Conservation (phyloP, 805 yeast species). For the Spathaspora hagerdaliae region DNA sequence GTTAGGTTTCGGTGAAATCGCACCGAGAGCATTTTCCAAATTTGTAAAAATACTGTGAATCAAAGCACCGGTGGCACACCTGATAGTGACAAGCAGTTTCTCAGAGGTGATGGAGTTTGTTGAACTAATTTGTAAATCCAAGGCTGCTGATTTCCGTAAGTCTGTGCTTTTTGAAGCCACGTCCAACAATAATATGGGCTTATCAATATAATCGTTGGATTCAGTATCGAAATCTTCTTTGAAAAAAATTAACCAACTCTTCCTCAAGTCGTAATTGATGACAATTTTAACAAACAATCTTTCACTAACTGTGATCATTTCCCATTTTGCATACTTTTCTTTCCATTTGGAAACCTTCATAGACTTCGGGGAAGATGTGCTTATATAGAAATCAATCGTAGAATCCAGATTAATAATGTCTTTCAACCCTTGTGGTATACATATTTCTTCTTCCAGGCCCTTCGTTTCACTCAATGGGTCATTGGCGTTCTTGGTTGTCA, state of each 20-base stretch:
- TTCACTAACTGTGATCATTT: slow-evolving; percentile 36
- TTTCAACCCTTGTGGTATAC: slow-evolving; percentile 36
- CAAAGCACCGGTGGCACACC: slow-evolving; percentile 28
- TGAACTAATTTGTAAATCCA: slow-evolving; percentile 35
- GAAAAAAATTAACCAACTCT: slow-evolving; percentile 37
- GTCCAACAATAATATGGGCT: slow-evolving; percentile 33
- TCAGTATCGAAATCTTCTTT: slow-evolving; percentile 34
- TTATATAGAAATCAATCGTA: slow-evolving; percentile 34
- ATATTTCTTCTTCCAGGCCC: slow-evolving; percentile 15
- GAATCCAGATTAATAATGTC: slow-evolving; percentile 33
- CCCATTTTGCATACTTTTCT: slow-evolving; percentile 40
- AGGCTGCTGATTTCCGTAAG: slow-evolving; percentile 31
- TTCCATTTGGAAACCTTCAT: slow-evolving; percentile 43
- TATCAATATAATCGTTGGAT: slow-evolving; percentile 27
- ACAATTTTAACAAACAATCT: slow-evolving; percentile 35
- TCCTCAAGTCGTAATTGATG: slow-evolving; percentile 28
- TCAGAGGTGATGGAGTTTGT: slow-evolving; percentile 28
- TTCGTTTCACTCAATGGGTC: neutral
- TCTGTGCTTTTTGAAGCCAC: slow-evolving; percentile 19
- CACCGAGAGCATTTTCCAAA: slow-evolving; percentile 25
- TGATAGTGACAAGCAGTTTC: slow-evolving; percentile 24
- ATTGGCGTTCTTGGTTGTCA: neutral
- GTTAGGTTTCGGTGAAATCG: slow-evolving; percentile 7
- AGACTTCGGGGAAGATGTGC: slow-evolving; percentile 29
- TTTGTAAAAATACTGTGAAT: slow-evolving; percentile 21